Percentiles rank a stretch among this genome's conserved stretches.
Evolutionary conservation across 108 stramenopile species (phyloP).

Genomic region (Nitzschia palea): DNA sequence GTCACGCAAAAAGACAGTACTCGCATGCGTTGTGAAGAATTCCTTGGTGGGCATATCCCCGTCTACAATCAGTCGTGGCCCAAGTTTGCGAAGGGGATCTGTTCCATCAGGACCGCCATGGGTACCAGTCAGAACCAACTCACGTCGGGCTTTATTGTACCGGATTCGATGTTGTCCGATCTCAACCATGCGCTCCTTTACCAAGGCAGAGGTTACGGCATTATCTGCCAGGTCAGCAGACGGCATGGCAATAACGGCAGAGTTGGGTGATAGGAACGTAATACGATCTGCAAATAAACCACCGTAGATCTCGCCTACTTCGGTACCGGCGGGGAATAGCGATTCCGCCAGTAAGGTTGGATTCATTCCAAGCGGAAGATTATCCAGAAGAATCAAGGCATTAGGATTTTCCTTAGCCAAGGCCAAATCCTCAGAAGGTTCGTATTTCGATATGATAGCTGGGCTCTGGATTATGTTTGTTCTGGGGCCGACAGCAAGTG

Average conservation of each 20-base stretch:
- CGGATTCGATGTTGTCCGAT: constrained; percentile 63
- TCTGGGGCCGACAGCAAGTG: constrained; percentile 31
- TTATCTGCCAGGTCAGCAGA: constrained; percentile 65
- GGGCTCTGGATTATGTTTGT: constrained; percentile 21
- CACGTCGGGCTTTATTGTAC: constrained; percentile 67
- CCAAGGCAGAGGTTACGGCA: constrained; percentile 47
- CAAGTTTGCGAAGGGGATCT: constrained; percentile 47
- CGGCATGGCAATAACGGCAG: constrained; percentile 61
- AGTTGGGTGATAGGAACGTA: constrained; percentile 54
- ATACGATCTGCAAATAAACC: constrained; percentile 47
- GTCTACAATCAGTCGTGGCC: constrained; percentile 61
- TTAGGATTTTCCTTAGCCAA: constrained; percentile 44
- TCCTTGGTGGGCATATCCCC: constrained; percentile 79
- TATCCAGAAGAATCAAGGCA: constrained; percentile 53
- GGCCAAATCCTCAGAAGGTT: constrained; percentile 30
- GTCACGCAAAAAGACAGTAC: constrained; percentile 60
- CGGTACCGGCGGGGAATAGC: constrained; percentile 61
- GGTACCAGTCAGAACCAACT: constrained; percentile 58
- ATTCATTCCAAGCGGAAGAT: constrained; percentile 52
- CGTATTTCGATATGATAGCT: constrained; percentile 34
- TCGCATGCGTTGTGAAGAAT: constrained; percentile 75
- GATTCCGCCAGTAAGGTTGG: constrained; percentile 42
- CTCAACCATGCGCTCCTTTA: constrained; percentile 45
- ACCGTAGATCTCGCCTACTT: constrained; percentile 61
- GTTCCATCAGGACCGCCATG: constrained; percentile 32